Conservation (phyloP, 192 early-diverging fungal genomes). For the Umbelopsis isabellina region DNA sequence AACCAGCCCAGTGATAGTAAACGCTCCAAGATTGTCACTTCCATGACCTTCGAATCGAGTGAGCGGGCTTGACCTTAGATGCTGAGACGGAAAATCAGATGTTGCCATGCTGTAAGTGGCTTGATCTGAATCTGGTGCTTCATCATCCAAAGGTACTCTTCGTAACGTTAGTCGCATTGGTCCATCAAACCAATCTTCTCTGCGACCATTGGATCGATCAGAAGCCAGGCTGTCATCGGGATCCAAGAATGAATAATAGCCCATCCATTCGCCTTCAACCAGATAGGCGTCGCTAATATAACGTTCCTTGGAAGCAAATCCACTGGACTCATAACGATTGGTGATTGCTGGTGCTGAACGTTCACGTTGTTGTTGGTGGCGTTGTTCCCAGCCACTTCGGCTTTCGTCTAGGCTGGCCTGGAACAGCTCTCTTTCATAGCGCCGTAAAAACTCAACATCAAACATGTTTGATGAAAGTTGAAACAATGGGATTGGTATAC, state of each 20-base stretch:
- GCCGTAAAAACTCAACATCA: slow-evolving; percentile 41
- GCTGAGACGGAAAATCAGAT: slow-evolving; percentile 26
- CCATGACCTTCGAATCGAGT: slow-evolving; percentile 42
- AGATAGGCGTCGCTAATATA: slow-evolving; percentile 40
- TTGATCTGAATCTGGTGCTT: neutral
- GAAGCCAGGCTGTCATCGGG: slow-evolving; percentile 23
- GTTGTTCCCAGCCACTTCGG: slow-evolving; percentile 10
- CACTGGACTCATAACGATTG: slow-evolving; percentile 30
- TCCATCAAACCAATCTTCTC: slow-evolving; percentile 42
- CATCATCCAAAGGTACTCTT: slow-evolving; percentile 35
- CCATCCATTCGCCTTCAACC: slow-evolving; percentile 45
- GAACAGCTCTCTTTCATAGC: slow-evolving; percentile 34
- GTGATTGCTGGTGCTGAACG: neutral
- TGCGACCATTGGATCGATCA: slow-evolving; percentile 7
- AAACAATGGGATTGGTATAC: slow-evolving; percentile 35
- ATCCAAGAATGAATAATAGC: slow-evolving; percentile 43
- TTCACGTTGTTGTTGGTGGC: neutral
- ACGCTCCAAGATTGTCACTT: slow-evolving; percentile 34
- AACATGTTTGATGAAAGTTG: slow-evolving; percentile 27
- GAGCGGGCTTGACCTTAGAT: slow-evolving; percentile 31
- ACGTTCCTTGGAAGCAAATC: slow-evolving; percentile 27
- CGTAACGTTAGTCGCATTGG: slow-evolving; percentile 38
- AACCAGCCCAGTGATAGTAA: slow-evolving; percentile 34
- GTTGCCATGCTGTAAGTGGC: slow-evolving; percentile 15
- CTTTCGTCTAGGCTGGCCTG: slow-evolving; percentile 9